Conservation (phyloP, 768 basidiomycete genomes). For the Termitomyces sp. region DNA sequence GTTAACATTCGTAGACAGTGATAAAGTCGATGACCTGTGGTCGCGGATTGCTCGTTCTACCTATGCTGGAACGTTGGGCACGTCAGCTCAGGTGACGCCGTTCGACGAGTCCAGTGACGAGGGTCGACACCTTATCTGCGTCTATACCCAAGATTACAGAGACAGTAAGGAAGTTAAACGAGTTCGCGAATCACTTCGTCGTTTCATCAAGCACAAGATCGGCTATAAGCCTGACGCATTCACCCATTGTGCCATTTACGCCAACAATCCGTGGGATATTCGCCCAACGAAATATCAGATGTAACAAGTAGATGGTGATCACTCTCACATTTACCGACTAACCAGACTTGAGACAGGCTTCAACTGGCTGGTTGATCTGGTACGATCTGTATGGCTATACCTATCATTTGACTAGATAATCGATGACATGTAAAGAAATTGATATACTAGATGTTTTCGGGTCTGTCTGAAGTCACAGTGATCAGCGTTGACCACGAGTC, state of each 20-base stretch:
- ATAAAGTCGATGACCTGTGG: constrained; percentile 12
- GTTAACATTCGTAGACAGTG: constrained; percentile 6
- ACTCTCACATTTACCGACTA: background rate
- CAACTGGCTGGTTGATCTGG: background rate
- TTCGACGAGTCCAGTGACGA: constrained; percentile 4
- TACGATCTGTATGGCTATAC: no score
- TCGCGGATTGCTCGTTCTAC: constrained; percentile 7
- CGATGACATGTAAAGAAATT: background rate
- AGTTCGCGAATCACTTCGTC: constrained; percentile 10
- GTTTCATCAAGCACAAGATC: constrained; percentile 11
- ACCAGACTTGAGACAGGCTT: no score
- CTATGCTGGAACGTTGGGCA: constrained; percentile 11
- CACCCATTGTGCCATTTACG: constrained; percentile 5
- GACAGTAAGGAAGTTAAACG: constrained; percentile 5
- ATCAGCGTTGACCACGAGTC: no score
- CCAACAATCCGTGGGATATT: background rate
- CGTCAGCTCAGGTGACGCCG: constrained; percentile 10
- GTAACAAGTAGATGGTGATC: background rate
- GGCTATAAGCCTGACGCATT: constrained; percentile 16
- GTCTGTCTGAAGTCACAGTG: no score
- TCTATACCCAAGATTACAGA: constrained; percentile 13
- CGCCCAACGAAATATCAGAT: background rate
- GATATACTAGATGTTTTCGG: background rate
- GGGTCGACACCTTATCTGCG: constrained; percentile 9
- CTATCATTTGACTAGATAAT: background rate